Percentiles rank a stretch among this genome's conserved stretches.
Evolutionary conservation across 2,329 filamentous ascomycete species (phyloP).

Genomic region (Coccinonectria pachysandricola): DNA sequence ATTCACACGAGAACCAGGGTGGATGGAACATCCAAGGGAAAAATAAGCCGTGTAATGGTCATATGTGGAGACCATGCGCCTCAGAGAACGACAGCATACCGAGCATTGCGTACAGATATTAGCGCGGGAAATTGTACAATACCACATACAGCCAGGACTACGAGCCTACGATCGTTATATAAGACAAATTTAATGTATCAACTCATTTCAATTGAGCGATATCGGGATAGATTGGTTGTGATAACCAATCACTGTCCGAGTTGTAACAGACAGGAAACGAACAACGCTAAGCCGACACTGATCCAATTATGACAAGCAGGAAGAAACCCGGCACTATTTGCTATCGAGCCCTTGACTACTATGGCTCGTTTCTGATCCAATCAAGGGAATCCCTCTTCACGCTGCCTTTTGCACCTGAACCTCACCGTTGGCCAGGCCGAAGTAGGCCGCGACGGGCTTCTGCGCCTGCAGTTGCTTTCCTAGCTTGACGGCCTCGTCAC

Average conservation of each 20-base stretch:
- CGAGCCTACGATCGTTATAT: slow-evolving; percentile 25
- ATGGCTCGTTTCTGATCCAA: too few relatives aligned
- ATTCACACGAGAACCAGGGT: too few relatives aligned
- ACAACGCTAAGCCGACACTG: too few relatives aligned
- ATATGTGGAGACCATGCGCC: slow-evolving; percentile 9
- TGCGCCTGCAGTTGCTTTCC: slow-evolving; percentile 60
- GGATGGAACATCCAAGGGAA: slow-evolving; percentile 14
- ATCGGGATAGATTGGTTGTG: too few relatives aligned
- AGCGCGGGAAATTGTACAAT: slow-evolving; percentile 25
- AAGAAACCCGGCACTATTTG: too few relatives aligned
- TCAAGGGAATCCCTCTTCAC: too few relatives aligned
- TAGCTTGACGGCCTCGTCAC: slow-evolving; percentile 47
- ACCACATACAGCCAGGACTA: slow-evolving; percentile 23
- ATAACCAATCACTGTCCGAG: too few relatives aligned
- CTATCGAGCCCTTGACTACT: too few relatives aligned
- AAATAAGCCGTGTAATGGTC: slow-evolving; percentile 12
- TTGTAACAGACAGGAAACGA: too few relatives aligned
- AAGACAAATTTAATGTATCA: slow-evolving; percentile 19
- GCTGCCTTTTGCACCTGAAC: slow-evolving; percentile 29
- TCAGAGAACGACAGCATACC: slow-evolving; percentile 19
- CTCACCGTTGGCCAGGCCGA: slow-evolving; percentile 74
- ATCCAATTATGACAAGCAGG: too few relatives aligned
- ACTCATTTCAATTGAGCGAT: slow-evolving; percentile 5
- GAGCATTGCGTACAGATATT: slow-evolving; percentile 23
- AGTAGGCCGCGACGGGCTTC: slow-evolving; percentile 90